phyloP scores from a whole-genome alignment of 176 grass and related monocot species.

The Zoysia pacifica region DNA sequence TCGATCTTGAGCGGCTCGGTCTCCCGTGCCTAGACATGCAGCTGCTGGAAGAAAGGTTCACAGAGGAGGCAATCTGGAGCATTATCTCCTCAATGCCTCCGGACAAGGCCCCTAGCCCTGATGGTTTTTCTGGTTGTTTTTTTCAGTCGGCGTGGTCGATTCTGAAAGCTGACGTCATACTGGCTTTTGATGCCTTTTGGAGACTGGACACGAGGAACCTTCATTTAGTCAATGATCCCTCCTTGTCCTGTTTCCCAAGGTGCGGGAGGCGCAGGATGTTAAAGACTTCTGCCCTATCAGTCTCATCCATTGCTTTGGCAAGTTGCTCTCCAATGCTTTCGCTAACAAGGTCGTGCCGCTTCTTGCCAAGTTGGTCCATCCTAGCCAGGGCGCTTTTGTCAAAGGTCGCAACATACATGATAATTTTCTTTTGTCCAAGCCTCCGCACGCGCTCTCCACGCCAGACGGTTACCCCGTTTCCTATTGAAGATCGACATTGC shows the following conservation, averaged over 20 bases:
- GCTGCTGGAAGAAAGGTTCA: no score
- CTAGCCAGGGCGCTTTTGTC: background rate
- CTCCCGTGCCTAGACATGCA: no score
- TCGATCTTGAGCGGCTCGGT: no score
- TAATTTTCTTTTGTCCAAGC: background rate
- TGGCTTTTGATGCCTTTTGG: background rate
- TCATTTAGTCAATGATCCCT: background rate
- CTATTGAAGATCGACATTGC: background rate
- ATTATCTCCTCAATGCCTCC: no score
- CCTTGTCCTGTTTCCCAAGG: background rate
- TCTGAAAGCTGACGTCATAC: background rate
- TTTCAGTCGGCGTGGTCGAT: no score
- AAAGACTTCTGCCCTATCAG: background rate
- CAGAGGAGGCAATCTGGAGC: no score
- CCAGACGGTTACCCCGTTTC: accelerated
- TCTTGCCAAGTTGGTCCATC: background rate
- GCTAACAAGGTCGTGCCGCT: accelerated
- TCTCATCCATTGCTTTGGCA: background rate
- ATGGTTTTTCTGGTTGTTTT: no score
- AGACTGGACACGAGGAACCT: no score
- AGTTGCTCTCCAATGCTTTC: background rate
- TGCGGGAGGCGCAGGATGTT: accelerated
- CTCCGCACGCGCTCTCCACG: background rate
- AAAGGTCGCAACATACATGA: background rate
- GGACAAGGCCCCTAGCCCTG: no score